Evolutionary conservation across 2,329 filamentous ascomycete genomes (phyloP).

Genomic region (Colletotrichum abscissum): DNA sequence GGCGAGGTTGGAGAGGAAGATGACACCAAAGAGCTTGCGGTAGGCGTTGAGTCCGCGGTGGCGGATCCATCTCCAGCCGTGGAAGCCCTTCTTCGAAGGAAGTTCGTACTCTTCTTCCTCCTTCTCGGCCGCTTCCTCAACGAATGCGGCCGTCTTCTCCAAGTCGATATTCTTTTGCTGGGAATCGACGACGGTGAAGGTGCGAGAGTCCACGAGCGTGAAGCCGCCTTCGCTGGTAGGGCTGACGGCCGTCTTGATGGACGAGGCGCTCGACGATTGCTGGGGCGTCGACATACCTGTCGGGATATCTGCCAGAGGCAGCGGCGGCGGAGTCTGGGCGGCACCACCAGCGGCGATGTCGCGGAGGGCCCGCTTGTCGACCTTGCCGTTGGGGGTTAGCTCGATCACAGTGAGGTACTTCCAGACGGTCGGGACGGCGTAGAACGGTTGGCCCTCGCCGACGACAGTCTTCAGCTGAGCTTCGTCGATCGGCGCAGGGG

Average conservation of each 20-base stretch:
- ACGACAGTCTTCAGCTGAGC: slow-evolving; percentile 53
- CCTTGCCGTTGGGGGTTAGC: slow-evolving; percentile 66
- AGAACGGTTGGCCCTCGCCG: slow-evolving; percentile 61
- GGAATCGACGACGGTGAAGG: slow-evolving; percentile 6
- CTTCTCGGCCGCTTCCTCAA: slow-evolving; percentile 14
- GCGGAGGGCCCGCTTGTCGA: slow-evolving; percentile 61
- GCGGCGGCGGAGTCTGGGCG: too few relatives aligned
- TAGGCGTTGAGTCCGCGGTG: slow-evolving; percentile 64
- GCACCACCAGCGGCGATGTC: slow-evolving; percentile 41
- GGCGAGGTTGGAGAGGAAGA: slow-evolving; percentile 61
- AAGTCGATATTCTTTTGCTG: slow-evolving; percentile 21
- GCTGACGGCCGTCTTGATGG: slow-evolving; percentile 19
- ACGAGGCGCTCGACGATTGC: slow-evolving; percentile 12
- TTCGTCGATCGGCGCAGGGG: slow-evolving; percentile 45
- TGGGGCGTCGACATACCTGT: slow-evolving; percentile 6
- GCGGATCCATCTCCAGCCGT: slow-evolving; percentile 53
- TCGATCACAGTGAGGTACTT: slow-evolving; percentile 57
- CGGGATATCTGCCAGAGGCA: not conserved
- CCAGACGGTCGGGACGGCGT: slow-evolving; percentile 62
- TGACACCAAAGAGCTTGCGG: slow-evolving; percentile 65
- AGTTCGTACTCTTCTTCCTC: slow-evolving; percentile 43
- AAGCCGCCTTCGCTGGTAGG: slow-evolving; percentile 22
- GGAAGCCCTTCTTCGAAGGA: slow-evolving; percentile 54
- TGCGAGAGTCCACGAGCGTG: slow-evolving; percentile 27
- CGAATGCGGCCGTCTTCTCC: slow-evolving; percentile 31